Evolutionary conservation across 2,329 filamentous ascomycete genomes (phyloP), one percentile per base, ranked within the genome.

Genomic region (Lasiodiplodia hormozganensis): DNA sequence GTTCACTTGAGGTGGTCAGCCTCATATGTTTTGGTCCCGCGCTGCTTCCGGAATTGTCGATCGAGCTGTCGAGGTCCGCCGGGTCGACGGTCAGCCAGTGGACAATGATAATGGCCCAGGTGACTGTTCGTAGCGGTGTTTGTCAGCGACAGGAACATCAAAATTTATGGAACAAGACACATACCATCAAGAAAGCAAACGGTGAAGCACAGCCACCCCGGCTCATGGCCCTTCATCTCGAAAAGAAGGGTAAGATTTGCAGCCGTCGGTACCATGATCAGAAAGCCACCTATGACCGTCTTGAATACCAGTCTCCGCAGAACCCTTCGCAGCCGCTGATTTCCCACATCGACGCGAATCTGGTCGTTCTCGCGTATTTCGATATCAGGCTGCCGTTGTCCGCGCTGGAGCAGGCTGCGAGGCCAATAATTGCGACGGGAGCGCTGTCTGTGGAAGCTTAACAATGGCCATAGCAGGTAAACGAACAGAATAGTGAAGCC

Each of bases 61-160:
- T 83, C 1, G 79, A 81, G 69, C 28, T 16, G 52, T 56, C 52
- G 25, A 56, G 52, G 52, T 56, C 52, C 23, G 52, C 52, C 14
- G 82, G 79, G 10, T 78, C 82, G 23, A 80, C 77, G 34, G 80
- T 82, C 7, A 83, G 75, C 78, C 80, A 83, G 68, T 81, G 77
- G 10, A 80, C 71, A 8, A 79, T 70, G 18, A 69, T 69, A 1
- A 76, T 75, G 6, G 74, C 72, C 77, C 76, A 80, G 5, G 78
- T 79, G 1, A 80, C 78, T 80, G 23, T 40, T 38, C 36, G 11
- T 38, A 16, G 38, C 16, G 38, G 5, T 6, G 12, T 18, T 43
- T 14, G 40, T 43, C 16, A 43, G 40, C 16, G 3, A 18, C 14
- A 7, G 31, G 31, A 34, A 34, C 1, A 34, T 8, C 8, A 34